Conservation (phyloP, 768 basidiomycete species). For the Termitomyces sp. region DNA sequence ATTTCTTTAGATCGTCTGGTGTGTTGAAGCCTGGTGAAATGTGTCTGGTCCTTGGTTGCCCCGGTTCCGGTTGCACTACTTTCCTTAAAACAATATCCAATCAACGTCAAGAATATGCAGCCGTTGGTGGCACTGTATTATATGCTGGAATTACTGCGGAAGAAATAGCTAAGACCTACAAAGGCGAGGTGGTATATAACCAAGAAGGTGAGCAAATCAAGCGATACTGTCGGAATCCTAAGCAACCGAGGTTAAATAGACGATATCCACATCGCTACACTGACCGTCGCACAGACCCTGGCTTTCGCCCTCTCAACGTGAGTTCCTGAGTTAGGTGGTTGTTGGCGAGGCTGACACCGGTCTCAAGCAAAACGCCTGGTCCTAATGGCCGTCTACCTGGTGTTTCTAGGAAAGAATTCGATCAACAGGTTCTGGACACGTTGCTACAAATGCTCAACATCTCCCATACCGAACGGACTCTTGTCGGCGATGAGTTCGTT, state of each 20-base stretch:
- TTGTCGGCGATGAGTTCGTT: slow-evolving; percentile 84
- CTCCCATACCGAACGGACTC: slow-evolving; percentile 69
- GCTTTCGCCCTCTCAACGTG: slow-evolving; percentile 61
- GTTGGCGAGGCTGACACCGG: slow-evolving; percentile 1
- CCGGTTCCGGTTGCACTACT: slow-evolving; percentile 80
- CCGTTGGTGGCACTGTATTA: slow-evolving; percentile 63
- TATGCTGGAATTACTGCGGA: slow-evolving; percentile 76
- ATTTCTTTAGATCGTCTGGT: slow-evolving; percentile 49
- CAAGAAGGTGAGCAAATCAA: slow-evolving; percentile 47
- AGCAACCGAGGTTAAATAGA: slow-evolving; percentile 32
- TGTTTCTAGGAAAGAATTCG: slow-evolving; percentile 53
- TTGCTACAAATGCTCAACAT: slow-evolving; percentile 81
- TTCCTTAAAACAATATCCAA: slow-evolving; percentile 85
- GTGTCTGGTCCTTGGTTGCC: slow-evolving; percentile 81
- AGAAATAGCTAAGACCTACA: slow-evolving; percentile 74
- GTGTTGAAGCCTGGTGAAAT: slow-evolving; percentile 77
- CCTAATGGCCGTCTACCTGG: slow-evolving; percentile 68
- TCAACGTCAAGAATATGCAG: slow-evolving; percentile 57
- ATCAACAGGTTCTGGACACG: slow-evolving; percentile 49
- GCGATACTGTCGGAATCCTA: neutral
- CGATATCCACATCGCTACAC: slow-evolving; percentile 76
- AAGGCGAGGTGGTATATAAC: slow-evolving; percentile 77
- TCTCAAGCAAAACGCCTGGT: slow-evolving; percentile 57
- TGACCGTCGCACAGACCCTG: slow-evolving; percentile 77
- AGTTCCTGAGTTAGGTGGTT: slow-evolving; percentile 8